These are phyloP conservation scores for Pouteria campechiana DNA, from an alignment of 179 eudicot species.

Conservation along the genomic window DNA sequence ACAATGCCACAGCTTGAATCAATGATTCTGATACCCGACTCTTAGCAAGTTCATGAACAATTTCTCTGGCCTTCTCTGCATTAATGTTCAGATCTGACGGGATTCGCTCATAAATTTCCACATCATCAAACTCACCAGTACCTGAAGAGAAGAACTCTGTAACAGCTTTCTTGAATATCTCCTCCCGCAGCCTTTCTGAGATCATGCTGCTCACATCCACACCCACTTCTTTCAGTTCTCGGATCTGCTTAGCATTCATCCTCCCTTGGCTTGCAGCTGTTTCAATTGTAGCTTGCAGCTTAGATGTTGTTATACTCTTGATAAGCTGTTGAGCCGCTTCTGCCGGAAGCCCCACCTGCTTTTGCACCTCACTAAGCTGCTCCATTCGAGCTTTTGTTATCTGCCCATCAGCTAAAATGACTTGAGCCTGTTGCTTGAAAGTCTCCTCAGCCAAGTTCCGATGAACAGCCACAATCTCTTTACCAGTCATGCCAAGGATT, in stretches of 20 bases:
- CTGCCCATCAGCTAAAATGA: conserved; percentile 84
- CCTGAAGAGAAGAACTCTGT: conserved; percentile 86
- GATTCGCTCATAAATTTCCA: conserved; percentile 77
- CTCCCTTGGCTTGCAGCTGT: conserved; percentile 78
- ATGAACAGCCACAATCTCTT: conserved; percentile 71
- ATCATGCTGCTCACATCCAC: conserved; percentile 63
- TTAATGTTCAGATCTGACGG: conserved; percentile 67
- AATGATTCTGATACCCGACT: conserved; percentile 58
- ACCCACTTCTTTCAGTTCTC: conserved; percentile 71
- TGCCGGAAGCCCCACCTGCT: conserved; percentile 75
- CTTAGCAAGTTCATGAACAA: conserved; percentile 68
- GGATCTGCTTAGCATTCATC: conserved; percentile 62
- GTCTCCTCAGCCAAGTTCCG: conserved; percentile 78
- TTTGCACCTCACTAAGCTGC: conserved; percentile 70
- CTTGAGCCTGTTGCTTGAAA: conserved; percentile 84
- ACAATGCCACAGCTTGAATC: conserved; percentile 71
- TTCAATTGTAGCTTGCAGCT: conserved; percentile 75
- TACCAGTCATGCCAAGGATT: conserved; percentile 58
- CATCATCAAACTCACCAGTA: conserved; percentile 90
- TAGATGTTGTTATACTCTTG: conserved; percentile 60
- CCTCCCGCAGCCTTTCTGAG: conserved; percentile 59
- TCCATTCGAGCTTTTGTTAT: conserved; percentile 63
- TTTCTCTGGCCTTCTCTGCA: conserved; percentile 55
- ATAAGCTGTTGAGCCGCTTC: conserved; percentile 82
- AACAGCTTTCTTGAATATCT: conserved; percentile 64